Conservation (phyloP, 2,329 filamentous ascomycete species). For the Zalaria sp. region DNA sequence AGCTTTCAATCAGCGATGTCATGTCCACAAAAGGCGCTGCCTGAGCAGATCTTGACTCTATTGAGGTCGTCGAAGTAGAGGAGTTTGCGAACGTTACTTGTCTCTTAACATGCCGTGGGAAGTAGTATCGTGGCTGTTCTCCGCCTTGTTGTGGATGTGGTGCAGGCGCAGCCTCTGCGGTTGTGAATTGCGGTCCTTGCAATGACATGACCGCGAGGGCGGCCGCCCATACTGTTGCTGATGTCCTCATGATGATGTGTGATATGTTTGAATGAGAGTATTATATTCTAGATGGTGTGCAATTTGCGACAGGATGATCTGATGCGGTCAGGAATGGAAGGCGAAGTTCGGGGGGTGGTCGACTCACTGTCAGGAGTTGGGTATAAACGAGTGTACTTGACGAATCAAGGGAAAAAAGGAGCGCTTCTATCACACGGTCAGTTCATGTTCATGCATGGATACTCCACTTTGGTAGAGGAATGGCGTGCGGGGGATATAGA, state of each 20-base stretch:
- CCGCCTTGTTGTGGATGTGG: constrained; percentile 19
- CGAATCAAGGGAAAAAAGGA: constrained; percentile 18
- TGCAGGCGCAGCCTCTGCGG: constrained; percentile 35
- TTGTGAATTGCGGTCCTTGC: constrained; percentile 27
- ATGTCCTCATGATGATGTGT: constrained; percentile 26
- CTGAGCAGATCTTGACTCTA: not conserved
- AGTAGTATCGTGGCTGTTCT: constrained; percentile 30
- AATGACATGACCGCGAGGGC: constrained; percentile 30
- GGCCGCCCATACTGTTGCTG: constrained; percentile 30
- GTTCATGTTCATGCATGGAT: not conserved
- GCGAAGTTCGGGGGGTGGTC: not conserved
- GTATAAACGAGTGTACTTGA: constrained; percentile 40
- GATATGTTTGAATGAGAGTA: not conserved
- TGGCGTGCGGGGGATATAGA: no score
- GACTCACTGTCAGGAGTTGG: constrained; percentile 20
- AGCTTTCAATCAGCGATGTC: not conserved
- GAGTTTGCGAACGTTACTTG: constrained; percentile 19
- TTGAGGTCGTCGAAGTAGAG: constrained; percentile 3
- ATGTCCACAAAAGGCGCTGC: no score
- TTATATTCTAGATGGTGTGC: constrained; percentile 5
- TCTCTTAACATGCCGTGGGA: constrained; percentile 31
- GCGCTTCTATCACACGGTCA: constrained; percentile 2
- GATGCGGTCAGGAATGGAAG: constrained; percentile 1
- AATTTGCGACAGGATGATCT: constrained; percentile 8
- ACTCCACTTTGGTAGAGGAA: no score